phyloP scores from a whole-genome alignment of 2,329 filamentous ascomycete species.

The Penicillium corylophilum region DNA sequence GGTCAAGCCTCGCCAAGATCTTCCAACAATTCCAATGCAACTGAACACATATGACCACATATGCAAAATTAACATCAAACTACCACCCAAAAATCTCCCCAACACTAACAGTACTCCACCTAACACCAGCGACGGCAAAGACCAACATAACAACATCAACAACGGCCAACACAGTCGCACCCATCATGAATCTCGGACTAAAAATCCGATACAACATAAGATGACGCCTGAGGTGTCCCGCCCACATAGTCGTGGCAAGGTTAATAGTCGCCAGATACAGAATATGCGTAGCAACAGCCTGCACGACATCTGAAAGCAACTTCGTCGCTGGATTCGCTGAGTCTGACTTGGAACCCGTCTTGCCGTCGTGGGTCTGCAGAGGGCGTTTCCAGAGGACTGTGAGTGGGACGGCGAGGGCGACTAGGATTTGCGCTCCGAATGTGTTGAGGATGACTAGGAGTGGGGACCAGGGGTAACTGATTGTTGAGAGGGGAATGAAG shows the following conservation, averaged over 20 bases:
- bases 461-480: slow-evolving; percentile 88
- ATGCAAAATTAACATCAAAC: too few relatives aligned
- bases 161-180: slow-evolving; percentile 66
- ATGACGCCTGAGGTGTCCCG: slow-evolving; percentile 81
- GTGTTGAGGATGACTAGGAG: slow-evolving; percentile 80
- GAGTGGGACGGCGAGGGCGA: slow-evolving; percentile 75
- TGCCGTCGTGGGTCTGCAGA: slow-evolving; percentile 63
- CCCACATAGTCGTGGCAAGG: slow-evolving; percentile 85
- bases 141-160: slow-evolving; percentile 73
- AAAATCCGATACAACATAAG: slow-evolving; percentile 97
- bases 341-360: slow-evolving; percentile 18
- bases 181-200: slow-evolving; percentile 84
- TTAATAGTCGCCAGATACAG: slow-evolving; percentile 81
- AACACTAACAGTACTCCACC: slow-evolving; percentile 75
- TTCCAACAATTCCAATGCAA: background rate
- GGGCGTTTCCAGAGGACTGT: slow-evolving; percentile 86
- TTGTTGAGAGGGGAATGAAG: slow-evolving; percentile 79
- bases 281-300: slow-evolving; percentile 71
- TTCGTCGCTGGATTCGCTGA: slow-evolving; percentile 29
- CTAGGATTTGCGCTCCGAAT: slow-evolving; percentile 84
- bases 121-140: slow-evolving; percentile 70
- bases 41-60: background rate
- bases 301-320: slow-evolving; percentile 67
- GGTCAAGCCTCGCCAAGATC: too few relatives aligned
- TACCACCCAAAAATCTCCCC: slow-evolving; percentile 86